Percentiles rank a stretch among this genome's conserved stretches.
phyloP scores from a whole-genome alignment of 768 basidiomycete species.

The Auriscalpium vulgare region DNA sequence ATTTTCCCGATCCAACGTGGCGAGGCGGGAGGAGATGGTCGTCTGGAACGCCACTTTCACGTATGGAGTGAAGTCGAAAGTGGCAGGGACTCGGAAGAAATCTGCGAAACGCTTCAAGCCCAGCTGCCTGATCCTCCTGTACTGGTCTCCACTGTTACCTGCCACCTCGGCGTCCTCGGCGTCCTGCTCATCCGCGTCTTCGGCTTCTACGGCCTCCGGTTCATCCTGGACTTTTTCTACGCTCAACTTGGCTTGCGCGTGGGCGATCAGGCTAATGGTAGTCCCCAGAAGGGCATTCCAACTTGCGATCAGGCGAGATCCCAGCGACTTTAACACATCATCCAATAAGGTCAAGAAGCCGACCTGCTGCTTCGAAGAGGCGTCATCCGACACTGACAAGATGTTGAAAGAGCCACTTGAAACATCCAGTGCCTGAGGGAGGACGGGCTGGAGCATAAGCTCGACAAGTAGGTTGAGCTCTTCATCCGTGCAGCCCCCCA shows the following conservation, averaged over 20 bases:
- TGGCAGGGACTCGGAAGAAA: conserved; percentile 70
- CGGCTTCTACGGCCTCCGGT: conserved; percentile 24
- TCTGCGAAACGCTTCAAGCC: conserved; percentile 83
- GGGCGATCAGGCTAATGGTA: conserved; percentile 55
- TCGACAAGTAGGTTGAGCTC: conserved; percentile 77
- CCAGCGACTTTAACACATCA: conserved; percentile 78
- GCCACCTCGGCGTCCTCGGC: conserved; percentile 26
- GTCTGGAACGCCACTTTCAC: conserved; percentile 56
- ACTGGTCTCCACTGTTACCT: conserved; percentile 11
- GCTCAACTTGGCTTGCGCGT: conserved; percentile 55
- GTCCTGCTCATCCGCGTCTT: conserved; percentile 21
- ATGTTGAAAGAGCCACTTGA: conserved; percentile 25
- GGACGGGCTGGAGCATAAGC: conserved; percentile 77
- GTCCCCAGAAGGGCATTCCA: conserved; percentile 75
- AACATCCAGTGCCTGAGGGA: conserved; percentile 5
- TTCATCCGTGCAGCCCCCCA: conserved; percentile 60
- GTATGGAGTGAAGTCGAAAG: conserved; percentile 71
- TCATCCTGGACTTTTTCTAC: conserved; percentile 19
- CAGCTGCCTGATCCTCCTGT: conserved; percentile 66
- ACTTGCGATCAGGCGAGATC: conserved; percentile 53
- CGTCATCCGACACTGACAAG: conserved; percentile 20
- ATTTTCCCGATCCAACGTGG: conserved; percentile 71
- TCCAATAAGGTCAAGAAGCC: conserved; percentile 83
- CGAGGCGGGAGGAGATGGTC: conserved; percentile 79
- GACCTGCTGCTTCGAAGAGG: conserved; percentile 58